Evolutionary conservation across 345 rosid species (phyloP).

Genomic region (Gossypium bickii): DNA sequence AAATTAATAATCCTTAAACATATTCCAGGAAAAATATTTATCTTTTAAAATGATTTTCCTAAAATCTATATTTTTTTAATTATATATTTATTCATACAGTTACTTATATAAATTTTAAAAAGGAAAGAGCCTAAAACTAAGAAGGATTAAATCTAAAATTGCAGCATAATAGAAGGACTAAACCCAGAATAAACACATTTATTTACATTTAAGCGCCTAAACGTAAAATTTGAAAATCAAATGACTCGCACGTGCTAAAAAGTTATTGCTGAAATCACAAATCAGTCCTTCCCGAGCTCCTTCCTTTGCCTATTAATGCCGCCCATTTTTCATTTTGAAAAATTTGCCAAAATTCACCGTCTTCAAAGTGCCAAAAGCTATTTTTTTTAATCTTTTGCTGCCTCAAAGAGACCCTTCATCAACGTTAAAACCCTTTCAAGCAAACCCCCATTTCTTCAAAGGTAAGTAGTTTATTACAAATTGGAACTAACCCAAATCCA

Average conservation of each 20-base stretch:
- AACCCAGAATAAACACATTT: neutral
- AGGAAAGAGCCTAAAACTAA: no score
- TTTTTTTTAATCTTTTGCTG: neutral
- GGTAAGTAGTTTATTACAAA: neutral
- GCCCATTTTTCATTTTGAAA: slow-evolving; percentile 28
- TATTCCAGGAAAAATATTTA: no score
- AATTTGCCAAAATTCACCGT: slow-evolving; percentile 27
- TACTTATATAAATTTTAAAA: no score
- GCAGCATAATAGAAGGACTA: neutral
- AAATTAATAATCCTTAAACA: no score
- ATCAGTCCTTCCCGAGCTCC: no score
- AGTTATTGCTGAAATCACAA: neutral
- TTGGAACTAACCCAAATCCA: neutral
- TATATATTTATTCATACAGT: no score
- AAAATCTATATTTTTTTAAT: no score
- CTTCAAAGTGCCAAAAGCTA: neutral
- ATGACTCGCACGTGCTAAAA: slow-evolving; percentile 5
- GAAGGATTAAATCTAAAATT: neutral
- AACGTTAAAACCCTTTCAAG: neutral
- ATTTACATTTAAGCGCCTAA: neutral
- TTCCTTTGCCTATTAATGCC: slow-evolving; percentile 18
- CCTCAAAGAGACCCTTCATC: neutral
- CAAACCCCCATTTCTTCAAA: neutral
- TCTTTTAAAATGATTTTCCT: no score
- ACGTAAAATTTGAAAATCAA: slow-evolving; percentile 12